Conservation (phyloP, 2,329 filamentous ascomycete genomes). For the Leptographium radiaticola region DNA sequence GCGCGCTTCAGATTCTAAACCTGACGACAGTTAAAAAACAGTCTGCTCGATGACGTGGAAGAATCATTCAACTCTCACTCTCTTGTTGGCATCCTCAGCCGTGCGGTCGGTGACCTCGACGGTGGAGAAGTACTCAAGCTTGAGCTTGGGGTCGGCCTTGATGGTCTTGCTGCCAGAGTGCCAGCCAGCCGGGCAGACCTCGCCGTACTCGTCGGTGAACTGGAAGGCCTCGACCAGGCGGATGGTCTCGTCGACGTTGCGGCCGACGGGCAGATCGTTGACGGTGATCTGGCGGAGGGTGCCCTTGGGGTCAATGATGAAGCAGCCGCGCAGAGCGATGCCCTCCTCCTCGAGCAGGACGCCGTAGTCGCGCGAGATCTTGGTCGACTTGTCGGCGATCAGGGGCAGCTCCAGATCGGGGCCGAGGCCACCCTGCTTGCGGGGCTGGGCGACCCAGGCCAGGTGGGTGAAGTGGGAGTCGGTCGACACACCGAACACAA, state of each 20-base stretch:
- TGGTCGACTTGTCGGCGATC: constrained; percentile 47
- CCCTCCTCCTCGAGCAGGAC: constrained; percentile 52
- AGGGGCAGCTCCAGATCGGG: constrained; percentile 46
- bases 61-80: constrained; percentile 1
- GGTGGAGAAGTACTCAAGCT: constrained; percentile 32
- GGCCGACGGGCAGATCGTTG: constrained; percentile 52
- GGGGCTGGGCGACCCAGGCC: constrained; percentile 44
- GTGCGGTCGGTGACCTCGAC: constrained; percentile 22
- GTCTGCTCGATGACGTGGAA: neutral
- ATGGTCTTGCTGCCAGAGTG: constrained; percentile 32
- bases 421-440: constrained; percentile 49
- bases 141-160: constrained; percentile 38
- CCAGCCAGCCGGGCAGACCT: constrained; percentile 49
- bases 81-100: neutral
- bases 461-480: constrained; percentile 45
- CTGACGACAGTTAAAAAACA: constrained; percentile 1
- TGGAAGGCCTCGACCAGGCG: constrained; percentile 63
- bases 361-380: constrained; percentile 47
- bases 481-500: constrained; percentile 47
- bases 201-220: constrained; percentile 74
- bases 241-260: constrained; percentile 50
- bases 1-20: neutral
- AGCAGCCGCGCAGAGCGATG: constrained; percentile 48
- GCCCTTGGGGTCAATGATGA: constrained; percentile 53
- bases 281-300: constrained; percentile 49